Percentiles rank a stretch among this genome's conserved stretches.
These are phyloP conservation scores for Xylariaceae sp. DNA, from an alignment of 2,329 filamentous ascomycete species.

Conservation along the genomic window DNA sequence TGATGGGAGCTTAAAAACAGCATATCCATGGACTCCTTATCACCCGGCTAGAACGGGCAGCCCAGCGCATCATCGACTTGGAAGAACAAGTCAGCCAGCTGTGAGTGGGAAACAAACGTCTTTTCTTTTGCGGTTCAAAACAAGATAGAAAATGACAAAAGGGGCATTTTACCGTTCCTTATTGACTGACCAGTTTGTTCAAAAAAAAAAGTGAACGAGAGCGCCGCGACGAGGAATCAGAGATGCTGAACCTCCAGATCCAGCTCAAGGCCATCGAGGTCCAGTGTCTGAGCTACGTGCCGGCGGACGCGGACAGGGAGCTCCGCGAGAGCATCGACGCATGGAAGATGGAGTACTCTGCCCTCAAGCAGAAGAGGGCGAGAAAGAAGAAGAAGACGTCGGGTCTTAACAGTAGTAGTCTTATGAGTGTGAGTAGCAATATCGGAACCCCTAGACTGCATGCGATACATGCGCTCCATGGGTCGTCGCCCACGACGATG, in stretches of 20 bases:
- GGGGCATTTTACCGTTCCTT: no score
- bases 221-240: slow-evolving; percentile 51
- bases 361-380: slow-evolving; percentile 43
- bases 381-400: no score
- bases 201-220: slow-evolving; percentile 56
- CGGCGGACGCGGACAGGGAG: slow-evolving; percentile 48
- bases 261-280: slow-evolving; percentile 59
- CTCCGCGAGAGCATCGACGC: slow-evolving; percentile 53
- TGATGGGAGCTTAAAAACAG: no score
- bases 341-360: slow-evolving; percentile 57
- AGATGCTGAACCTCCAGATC: slow-evolving; percentile 57
- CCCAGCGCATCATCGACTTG: slow-evolving; percentile 54
- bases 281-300: slow-evolving; percentile 44
- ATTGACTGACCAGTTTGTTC: slow-evolving; percentile 11
- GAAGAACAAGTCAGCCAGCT: slow-evolving; percentile 54
- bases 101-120: slow-evolving; percentile 38
- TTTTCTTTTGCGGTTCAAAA: no score
- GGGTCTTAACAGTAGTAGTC: no score
- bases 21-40: slow-evolving; percentile 59
- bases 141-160: not conserved
- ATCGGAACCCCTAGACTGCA: no score
- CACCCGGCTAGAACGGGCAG: slow-evolving; percentile 51
- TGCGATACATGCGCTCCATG: no score
- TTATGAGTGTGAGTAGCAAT: no score
- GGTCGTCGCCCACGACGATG: slow-evolving; percentile 5